Base-by-base conservation (phyloP, 345 rosid genomes). In the Populus simonii region DNA sequence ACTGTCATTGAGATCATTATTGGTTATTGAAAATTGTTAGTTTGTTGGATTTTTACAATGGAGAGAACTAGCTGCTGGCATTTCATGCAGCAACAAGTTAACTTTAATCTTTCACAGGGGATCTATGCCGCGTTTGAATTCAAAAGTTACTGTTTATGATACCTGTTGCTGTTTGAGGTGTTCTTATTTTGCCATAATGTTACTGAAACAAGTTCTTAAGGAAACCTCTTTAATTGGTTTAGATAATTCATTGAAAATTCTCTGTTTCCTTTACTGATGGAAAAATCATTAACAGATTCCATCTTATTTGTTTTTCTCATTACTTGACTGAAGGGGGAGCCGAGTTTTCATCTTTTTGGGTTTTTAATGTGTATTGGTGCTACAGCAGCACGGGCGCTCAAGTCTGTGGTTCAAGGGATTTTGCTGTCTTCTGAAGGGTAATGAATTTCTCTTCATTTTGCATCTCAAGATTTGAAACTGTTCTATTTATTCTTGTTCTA, bases 391-490 rank as follows among this genome's bases (percentile, higher is more conserved):
- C 68, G 90, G 68, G 88, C 90, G 25, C 80, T 88, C 33, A 88
- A 85, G 80, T 43, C 90, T 12, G 86, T 85, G 49, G 79, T 88
- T 79, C 90, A 85, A 74, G 87, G 90, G 71, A 79, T 88, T 80
- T 72, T 85, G 84, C 87, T 87, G 29, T 85, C 87, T 12, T 84
- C 83, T 23, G 90, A 88, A 74, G 90, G 87, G 88, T 87, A 83
- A 36, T 23, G 7, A 33, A 16, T 43, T 13, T 55, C 74, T 70
- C 70, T 20, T 1, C 17, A 27, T 11, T 53, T 33, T 63, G 1
- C 47, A 65, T 4, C 38, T 17, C 43, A 17, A 36, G 57, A 43
- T 29, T 38, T 31, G 23, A 55, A 38, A 13, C 4, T 71, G 10
- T 11, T 35, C 35, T 18, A 22, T 20, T 2, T 22, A 2, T 66